These are phyloP conservation scores for Phytophthora citricola DNA, from an alignment of 352 stramenopile genomes.

Conservation along the genomic window DNA sequence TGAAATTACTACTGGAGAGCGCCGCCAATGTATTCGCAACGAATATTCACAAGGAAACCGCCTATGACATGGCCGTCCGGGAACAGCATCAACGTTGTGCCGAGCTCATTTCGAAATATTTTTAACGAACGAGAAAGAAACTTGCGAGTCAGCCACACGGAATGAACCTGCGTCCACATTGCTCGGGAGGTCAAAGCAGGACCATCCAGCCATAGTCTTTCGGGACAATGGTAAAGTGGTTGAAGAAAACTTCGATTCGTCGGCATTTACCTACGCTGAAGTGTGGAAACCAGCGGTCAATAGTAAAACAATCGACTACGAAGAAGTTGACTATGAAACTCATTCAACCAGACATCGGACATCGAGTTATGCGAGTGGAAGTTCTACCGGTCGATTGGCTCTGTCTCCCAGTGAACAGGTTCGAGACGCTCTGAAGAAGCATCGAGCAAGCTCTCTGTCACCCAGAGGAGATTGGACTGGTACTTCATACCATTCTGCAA, in stretches of 20 bases:
- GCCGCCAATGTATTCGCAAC: conserved; percentile 69
- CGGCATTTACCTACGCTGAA: conserved; percentile 23
- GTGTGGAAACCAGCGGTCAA: conserved; percentile 9
- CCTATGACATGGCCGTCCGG: conserved; percentile 66
- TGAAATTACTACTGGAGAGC: conserved; percentile 79
- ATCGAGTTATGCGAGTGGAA: conserved; percentile 19
- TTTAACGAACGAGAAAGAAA: conserved; percentile 44
- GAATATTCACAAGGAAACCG: conserved; percentile 70
- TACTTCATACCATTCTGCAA: conserved; percentile 43
- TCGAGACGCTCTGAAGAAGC: conserved; percentile 51
- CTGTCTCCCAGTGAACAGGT: conserved; percentile 69
- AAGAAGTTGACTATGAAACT: conserved; percentile 18
- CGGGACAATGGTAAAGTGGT: conserved; percentile 28
- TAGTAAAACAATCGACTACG: conserved; percentile 5
- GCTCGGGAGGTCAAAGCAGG: conserved; percentile 31
- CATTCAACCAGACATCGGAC: conserved; percentile 24
- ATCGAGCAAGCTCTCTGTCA: conserved; percentile 38
- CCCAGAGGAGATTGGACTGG: conserved; percentile 1
- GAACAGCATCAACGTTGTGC: conserved; percentile 58
- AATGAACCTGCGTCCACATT: conserved; percentile 62
- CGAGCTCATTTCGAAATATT: conserved; percentile 67
- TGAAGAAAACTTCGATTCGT: conserved; percentile 23
- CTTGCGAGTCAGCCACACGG: conserved; percentile 30
- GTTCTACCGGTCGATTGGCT: conserved; percentile 23
- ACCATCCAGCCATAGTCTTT: conserved; percentile 14